Conservation (phyloP, 148 eudicot species). For the Rhododendron henanense region DNA sequence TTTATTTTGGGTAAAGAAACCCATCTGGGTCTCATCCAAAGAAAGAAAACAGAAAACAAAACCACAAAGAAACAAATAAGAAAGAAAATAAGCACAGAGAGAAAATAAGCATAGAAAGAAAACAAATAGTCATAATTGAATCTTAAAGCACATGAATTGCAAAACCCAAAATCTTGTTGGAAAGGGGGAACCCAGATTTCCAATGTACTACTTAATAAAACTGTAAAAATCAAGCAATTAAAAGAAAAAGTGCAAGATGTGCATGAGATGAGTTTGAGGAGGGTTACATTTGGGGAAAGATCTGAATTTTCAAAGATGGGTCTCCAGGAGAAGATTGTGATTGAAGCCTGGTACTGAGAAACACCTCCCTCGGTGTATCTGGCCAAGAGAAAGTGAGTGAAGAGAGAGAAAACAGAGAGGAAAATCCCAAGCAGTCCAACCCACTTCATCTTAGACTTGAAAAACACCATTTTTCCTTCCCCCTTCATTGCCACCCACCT, state of each 20-base stretch:
- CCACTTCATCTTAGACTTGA: constrained; percentile 66
- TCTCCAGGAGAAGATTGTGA: constrained; percentile 70
- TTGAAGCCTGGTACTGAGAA: constrained; percentile 40
- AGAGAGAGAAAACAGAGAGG: constrained; percentile 59
- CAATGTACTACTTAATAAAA: neutral
- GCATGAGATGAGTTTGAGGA: neutral
- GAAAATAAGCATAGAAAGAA: too few relatives aligned
- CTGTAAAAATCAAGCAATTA: neutral
- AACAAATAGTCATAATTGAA: neutral
- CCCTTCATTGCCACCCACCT: constrained; percentile 50
- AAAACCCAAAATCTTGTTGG: neutral
- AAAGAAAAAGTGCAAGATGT: neutral
- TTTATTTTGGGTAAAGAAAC: neutral
- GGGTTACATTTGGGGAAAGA: constrained; percentile 54
- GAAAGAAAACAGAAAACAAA: neutral
- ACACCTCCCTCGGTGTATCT: constrained; percentile 40
- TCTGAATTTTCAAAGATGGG: constrained; percentile 57
- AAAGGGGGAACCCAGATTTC: neutral
- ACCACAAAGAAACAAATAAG: neutral
- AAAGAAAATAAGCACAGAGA: neutral
- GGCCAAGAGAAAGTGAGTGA: constrained; percentile 57
- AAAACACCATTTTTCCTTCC: constrained; percentile 45
- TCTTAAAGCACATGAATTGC: neutral
- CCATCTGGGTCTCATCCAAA: neutral
- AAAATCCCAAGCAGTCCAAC: constrained; percentile 53